These are phyloP conservation scores for Fusarium ambrosium DNA, from an alignment of 2,329 filamentous ascomycete genomes.

Conservation along the genomic window DNA sequence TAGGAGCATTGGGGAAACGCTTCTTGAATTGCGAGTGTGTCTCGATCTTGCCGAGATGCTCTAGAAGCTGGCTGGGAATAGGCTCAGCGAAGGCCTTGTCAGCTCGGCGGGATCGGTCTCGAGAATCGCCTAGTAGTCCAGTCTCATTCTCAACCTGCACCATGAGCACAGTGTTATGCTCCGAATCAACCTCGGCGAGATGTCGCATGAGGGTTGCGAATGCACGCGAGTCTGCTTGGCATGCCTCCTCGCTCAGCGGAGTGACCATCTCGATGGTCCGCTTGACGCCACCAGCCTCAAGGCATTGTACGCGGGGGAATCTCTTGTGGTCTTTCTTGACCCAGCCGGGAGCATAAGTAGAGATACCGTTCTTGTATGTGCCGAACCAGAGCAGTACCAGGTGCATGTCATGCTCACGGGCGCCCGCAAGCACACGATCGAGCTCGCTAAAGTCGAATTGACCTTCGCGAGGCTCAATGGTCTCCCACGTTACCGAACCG, in stretches of 20 bases:
- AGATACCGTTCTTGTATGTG: slow-evolving; percentile 56
- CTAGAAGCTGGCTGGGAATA: slow-evolving; percentile 47
- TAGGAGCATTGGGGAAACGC: slow-evolving; percentile 42
- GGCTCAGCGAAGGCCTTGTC: slow-evolving; percentile 56
- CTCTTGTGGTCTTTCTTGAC: slow-evolving; percentile 53
- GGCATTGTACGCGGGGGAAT: slow-evolving; percentile 51
- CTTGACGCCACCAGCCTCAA: slow-evolving; percentile 50
- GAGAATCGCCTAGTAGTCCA: slow-evolving; percentile 65
- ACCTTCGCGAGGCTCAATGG: slow-evolving; percentile 53
- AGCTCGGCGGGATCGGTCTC: slow-evolving; percentile 59
- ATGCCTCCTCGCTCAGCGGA: slow-evolving; percentile 47
- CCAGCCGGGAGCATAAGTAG: slow-evolving; percentile 53
- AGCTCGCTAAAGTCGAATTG: slow-evolving; percentile 53
- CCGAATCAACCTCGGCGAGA: slow-evolving; percentile 57
- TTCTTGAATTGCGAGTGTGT: slow-evolving; percentile 50
- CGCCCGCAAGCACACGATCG: slow-evolving; percentile 50
- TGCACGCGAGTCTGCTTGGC: slow-evolving; percentile 50
- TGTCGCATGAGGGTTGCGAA: slow-evolving; percentile 52
- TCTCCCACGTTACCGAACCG: slow-evolving; percentile 54
- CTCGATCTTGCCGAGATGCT: slow-evolving; percentile 41
- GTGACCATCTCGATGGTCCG: slow-evolving; percentile 52
- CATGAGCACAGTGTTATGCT: slow-evolving; percentile 66
- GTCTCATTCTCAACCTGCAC: slow-evolving; percentile 70
- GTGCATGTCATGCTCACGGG: slow-evolving; percentile 50
- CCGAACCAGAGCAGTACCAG: slow-evolving; percentile 57